phyloP scores from a whole-genome alignment of 495 filamentous ascomycete species.

The Astrocystis sublimbata region DNA sequence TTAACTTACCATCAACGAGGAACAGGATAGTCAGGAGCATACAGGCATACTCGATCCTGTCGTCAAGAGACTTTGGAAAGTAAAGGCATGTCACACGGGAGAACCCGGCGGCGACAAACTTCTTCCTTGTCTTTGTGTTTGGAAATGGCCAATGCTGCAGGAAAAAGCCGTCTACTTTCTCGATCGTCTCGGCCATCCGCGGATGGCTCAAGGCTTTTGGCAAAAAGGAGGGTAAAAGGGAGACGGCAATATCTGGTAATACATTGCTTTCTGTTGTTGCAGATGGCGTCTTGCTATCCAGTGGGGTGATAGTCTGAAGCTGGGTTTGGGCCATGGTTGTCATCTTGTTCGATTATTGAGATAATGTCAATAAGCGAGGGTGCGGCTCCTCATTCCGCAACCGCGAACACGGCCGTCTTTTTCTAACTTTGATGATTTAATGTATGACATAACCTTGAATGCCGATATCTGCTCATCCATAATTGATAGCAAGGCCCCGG shows the following conservation, averaged over 20 bases:
- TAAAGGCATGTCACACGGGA: slow-evolving; percentile 38
- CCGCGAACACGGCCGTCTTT: too few species aligned
- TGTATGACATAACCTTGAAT: too few species aligned
- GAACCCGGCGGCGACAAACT: slow-evolving; percentile 39
- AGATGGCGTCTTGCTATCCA: too few species aligned
- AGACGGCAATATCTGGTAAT: neutral
- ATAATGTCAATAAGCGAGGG: too few species aligned
- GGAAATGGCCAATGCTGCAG: slow-evolving; percentile 41
- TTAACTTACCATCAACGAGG: slow-evolving; percentile 41
- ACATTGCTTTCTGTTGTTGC: neutral
- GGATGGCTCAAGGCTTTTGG: neutral
- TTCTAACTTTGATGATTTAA: too few species aligned
- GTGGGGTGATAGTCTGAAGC: too few species aligned
- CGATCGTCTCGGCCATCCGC: slow-evolving; percentile 3
- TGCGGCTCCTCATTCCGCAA: too few species aligned
- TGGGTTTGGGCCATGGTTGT: too few species aligned
- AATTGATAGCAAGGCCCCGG: too few species aligned
- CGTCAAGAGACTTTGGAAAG: slow-evolving; percentile 38
- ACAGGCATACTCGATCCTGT: slow-evolving; percentile 39
- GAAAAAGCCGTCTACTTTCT: slow-evolving; percentile 38
- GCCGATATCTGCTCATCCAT: too few species aligned
- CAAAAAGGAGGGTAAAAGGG: neutral
- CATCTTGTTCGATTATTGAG: too few species aligned
- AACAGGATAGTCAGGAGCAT: slow-evolving; percentile 37
- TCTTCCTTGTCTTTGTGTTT: slow-evolving; percentile 25